These are phyloP conservation scores for Sarcocystis neurona DNA, from an alignment of 169 alveolate genomes.

Conservation along the genomic window DNA sequence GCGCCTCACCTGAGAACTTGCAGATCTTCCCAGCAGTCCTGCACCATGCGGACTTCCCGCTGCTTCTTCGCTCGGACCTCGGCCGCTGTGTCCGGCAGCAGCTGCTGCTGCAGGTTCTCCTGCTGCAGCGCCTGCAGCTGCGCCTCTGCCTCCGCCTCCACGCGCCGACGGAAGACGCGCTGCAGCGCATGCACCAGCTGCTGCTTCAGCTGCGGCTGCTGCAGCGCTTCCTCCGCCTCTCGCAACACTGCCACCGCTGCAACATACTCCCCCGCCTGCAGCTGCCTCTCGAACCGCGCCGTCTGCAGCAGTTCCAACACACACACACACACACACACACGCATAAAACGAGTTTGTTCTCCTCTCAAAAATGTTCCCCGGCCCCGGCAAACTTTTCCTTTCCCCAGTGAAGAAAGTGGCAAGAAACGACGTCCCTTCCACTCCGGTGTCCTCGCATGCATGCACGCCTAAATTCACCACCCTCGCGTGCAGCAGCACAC, in stretches of 20 bases:
- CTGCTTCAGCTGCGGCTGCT: conserved; percentile 23
- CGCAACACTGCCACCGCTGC: background rate
- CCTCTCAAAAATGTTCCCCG: too few species aligned
- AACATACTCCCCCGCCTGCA: background rate
- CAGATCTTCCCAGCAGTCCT: conserved; percentile 10
- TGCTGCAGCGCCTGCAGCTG: background rate
- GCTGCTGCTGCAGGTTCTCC: background rate
- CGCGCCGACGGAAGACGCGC: background rate
- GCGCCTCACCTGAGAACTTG: conserved; percentile 3
- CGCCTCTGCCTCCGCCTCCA: background rate
- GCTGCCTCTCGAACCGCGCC: background rate
- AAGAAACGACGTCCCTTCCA: too few species aligned
- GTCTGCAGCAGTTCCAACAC: background rate
- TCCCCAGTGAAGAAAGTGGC: too few species aligned
- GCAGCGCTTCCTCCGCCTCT: background rate
- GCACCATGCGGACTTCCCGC: background rate
- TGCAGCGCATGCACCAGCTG: background rate
- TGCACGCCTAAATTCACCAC: too few species aligned
- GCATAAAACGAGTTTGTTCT: too few species aligned
- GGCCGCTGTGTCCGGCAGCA: background rate
- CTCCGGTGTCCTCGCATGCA: too few species aligned
- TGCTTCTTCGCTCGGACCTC: background rate
- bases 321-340: too few species aligned
- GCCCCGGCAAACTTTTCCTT: too few species aligned
- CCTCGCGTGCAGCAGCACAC: too few species aligned